A percentile compares a stretch with the other conserved stretches of the same genome.
Conservation (phyloP, 2,329 filamentous ascomycete genomes). For the Paradendryphiella salina region DNA sequence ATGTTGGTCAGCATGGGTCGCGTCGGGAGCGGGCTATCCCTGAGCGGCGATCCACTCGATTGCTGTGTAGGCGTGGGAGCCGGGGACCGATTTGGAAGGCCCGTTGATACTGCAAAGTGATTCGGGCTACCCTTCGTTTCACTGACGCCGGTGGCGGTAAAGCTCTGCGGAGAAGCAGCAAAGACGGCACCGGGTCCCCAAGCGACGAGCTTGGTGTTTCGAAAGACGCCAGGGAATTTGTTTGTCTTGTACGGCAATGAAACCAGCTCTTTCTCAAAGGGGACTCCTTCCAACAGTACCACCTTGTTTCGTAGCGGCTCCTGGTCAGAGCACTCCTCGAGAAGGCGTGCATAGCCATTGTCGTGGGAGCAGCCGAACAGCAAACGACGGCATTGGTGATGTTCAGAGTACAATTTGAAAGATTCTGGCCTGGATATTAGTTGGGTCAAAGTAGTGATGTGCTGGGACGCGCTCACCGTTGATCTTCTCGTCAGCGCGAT, state of each 20-base stretch:
- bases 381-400: constrained; percentile 64
- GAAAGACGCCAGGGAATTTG: constrained; percentile 59
- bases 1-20: constrained; percentile 13
- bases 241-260: constrained; percentile 55
- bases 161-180: background rate
- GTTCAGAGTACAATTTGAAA: constrained; percentile 59
- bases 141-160: background rate
- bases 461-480: constrained; percentile 49
- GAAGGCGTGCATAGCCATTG: constrained; percentile 57
- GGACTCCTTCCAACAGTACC: constrained; percentile 60
- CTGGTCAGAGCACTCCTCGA: constrained; percentile 56
- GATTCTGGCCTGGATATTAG: constrained; percentile 46
- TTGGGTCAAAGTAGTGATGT: too few species aligned
- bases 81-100: constrained; percentile 36
- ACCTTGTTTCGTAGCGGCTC: constrained; percentile 53
- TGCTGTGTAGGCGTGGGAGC: constrained; percentile 23
- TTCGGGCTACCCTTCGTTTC: constrained; percentile 9
- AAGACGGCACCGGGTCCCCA: constrained; percentile 5
- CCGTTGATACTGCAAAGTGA: constrained; percentile 25
- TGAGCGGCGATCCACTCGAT: constrained; percentile 1
- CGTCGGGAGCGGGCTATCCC: constrained; percentile 27
- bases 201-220: constrained; percentile 53
- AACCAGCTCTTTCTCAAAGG: constrained; percentile 59
- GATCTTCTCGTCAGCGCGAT: constrained; percentile 52
- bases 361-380: constrained; percentile 63